A percentile compares a stretch with the other conserved stretches of the same genome.
These are phyloP conservation scores for Byssoonygena ceratinophila DNA, from an alignment of 2,329 filamentous ascomycete genomes.

Conservation along the genomic window DNA sequence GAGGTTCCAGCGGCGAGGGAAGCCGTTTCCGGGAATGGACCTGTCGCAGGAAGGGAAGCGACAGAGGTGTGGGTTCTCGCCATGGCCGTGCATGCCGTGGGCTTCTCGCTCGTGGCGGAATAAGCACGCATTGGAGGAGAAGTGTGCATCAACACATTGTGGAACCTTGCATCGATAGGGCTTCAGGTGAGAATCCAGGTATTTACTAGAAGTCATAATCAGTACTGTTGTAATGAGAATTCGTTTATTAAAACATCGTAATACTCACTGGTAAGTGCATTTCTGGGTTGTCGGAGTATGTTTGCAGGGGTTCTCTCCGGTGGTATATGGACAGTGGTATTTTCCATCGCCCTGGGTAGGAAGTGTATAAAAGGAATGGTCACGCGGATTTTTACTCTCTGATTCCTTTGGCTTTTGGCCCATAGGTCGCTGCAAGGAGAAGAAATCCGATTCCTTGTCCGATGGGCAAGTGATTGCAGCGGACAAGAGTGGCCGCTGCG, in stretches of 20 bases:
- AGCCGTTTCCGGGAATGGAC: slow-evolving; percentile 70
- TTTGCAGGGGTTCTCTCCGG: slow-evolving; percentile 59
- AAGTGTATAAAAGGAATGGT: slow-evolving; percentile 35
- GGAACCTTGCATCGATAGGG: slow-evolving; percentile 88
- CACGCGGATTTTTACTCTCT: slow-evolving; percentile 33
- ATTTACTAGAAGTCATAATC: slow-evolving; percentile 57
- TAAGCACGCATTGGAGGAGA: slow-evolving; percentile 90
- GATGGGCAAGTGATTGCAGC: slow-evolving; percentile 26
- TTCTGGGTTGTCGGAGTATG: slow-evolving; percentile 94
- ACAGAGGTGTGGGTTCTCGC: slow-evolving; percentile 85
- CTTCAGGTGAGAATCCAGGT: slow-evolving; percentile 91
- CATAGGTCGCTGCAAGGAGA: slow-evolving; percentile 24
- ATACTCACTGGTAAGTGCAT: slow-evolving; percentile 93
- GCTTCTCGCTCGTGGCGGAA: slow-evolving; percentile 92
- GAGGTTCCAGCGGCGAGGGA: slow-evolving; percentile 90
- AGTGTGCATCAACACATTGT: slow-evolving; percentile 72
- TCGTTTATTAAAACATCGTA: slow-evolving; percentile 2
- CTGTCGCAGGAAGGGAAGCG: slow-evolving; percentile 80
- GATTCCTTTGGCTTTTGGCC: slow-evolving; percentile 31
- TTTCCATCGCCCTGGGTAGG: slow-evolving; percentile 56
- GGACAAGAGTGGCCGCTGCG: slow-evolving; percentile 29
- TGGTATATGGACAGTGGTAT: slow-evolving; percentile 83
- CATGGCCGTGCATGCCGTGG: slow-evolving; percentile 89
- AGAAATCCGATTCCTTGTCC: slow-evolving; percentile 33
- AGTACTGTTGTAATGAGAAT: slow-evolving; percentile 14